Base-by-base conservation (phyloP, 1,284 basidiomycete species). In the Cronartium ribicola region DNA sequence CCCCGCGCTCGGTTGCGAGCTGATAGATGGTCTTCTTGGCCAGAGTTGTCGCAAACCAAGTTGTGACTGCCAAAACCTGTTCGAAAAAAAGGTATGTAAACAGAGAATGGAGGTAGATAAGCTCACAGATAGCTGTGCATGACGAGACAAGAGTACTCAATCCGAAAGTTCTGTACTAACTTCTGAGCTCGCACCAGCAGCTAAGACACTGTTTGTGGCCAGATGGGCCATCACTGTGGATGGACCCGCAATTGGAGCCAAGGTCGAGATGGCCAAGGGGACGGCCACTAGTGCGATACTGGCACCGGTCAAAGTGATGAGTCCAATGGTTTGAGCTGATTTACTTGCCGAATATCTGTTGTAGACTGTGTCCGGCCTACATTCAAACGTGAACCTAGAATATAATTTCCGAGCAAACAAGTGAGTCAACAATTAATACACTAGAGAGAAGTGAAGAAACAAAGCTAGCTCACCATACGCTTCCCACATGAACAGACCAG, bases 221-320 rank as follows among this genome's bases (percentile, higher is more conserved):
- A 70, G 22, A n/a, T 46, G 29, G 17, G 67, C 60, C 29, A 70
- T 46, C 6, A 51, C 60, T 36, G 68, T 55, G 20, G 68, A 70
- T 14, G 68, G 51, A 14, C 68, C 68, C 40, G 55, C 61, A 51
- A 70, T 55, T 0, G 68, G 68, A 20, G 68, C 68, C 14, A 70
- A 62, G 14, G 60, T 46, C 39, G 60, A 51, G 11, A 70, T 62
- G 3, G 61, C 60, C 17, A 70, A n/a, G 48, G 68, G 68, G 43
- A 70, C 8, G 10, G 68, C 68, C 48, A 70, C 68, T 17, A 70
- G 22, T 13, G 43, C 68, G 55, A 70, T 70, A 39, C 61, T 70
- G 0, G 68, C 68, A 40, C 68, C 68, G 22, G 68, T 70, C 13
- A 70, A 46, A n/a, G 60, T 70, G 39, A 70, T 62, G 41, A 70